Evolutionary conservation across 2,329 filamentous ascomycete species (phyloP), one percentile per base, ranked within the genome.

Genomic region (Chrysoporthe cubensis): DNA sequence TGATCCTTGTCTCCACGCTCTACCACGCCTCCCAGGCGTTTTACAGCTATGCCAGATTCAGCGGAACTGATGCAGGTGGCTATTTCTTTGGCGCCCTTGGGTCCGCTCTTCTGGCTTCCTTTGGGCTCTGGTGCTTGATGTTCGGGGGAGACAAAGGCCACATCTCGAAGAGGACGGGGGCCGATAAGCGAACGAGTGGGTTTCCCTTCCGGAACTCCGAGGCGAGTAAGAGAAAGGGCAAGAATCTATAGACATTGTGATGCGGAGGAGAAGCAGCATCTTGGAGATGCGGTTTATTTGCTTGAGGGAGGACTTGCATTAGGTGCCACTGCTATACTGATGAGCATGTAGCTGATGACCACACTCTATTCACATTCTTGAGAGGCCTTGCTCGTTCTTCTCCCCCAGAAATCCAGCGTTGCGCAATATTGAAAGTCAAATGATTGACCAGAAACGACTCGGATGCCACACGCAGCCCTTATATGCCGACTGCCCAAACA

Each of bases 21-120:
- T 91, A 92, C 80, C 91, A 95, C 77, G 80, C 83, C 21, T 74
- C 82, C 0, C 82, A 83, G 4, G 88, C 88, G 21, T 88, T 89
- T 71, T 90, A 92, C 77, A 84, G 87, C 74, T 96, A 94, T 79
- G 83, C 84, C 61, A 85, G 88, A 76, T 92, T 89, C 79, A 83
- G 84, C n/a, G 78, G 81, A 64, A 81, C 80, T 76, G 81, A 82
- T 6, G 84, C 88, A 73, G 81, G 85, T 13, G 86, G 84, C 0
- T 91, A 90, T 74, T 78, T 85, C 1, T 76, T 92, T 5, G 91
- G 88, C 0, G 84, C 87, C 71, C 73, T 85, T 1, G 87, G 84
- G 26, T 89, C 84, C 71, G 81, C 83, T 8, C 72, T 80, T 46
- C 79, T 94, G 68, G 88, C 87, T 1, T 81, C 83, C 2, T 80